Percentiles rank a stretch among this genome's conserved stretches.
Evolutionary conservation across 2,329 filamentous ascomycete species (phyloP).

Genomic region (Byssothecium circinans): DNA sequence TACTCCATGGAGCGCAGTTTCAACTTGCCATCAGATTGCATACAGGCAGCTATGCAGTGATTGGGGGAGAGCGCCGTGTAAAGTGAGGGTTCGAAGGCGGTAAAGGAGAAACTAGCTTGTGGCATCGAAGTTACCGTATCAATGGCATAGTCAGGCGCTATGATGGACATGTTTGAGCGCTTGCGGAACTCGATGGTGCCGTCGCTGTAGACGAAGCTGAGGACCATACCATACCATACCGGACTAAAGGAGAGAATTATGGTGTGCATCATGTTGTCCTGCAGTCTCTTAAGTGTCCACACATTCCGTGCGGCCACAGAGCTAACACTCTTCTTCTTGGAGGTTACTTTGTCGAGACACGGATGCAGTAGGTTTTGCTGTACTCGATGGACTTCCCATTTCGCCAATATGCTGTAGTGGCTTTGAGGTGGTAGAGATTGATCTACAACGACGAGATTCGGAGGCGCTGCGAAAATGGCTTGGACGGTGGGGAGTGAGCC

Average conservation of each 20-base stretch:
- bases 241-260: conserved; percentile 69
- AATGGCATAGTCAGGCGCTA: conserved; percentile 66
- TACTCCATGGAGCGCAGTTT: conserved; percentile 49
- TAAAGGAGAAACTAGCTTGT: conserved; percentile 77
- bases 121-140: conserved; percentile 69
- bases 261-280: conserved; percentile 70
- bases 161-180: conserved; percentile 68
- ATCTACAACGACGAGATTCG: conserved; percentile 39
- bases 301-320: conserved; percentile 35
- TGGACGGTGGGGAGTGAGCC: conserved; percentile 66
- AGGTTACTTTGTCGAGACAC: conserved; percentile 75
- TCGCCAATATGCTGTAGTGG: conserved; percentile 72
- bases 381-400: conserved; percentile 75
- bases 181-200: conserved; percentile 81
- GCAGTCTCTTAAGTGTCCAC: conserved; percentile 56
- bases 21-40: conserved; percentile 48
- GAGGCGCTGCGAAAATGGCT: conserved; percentile 68
- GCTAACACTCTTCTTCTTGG: conserved; percentile 60
- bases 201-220: conserved; percentile 77
- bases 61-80: conserved; percentile 53
- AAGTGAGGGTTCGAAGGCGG: conserved; percentile 61
- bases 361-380: conserved; percentile 66
- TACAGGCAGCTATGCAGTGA: conserved; percentile 49
- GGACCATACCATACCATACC: conserved; percentile 69
- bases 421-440: conserved; percentile 63